phyloP scores from a whole-genome alignment of 176 grass and related monocot genomes.

The Juncus effusus region DNA sequence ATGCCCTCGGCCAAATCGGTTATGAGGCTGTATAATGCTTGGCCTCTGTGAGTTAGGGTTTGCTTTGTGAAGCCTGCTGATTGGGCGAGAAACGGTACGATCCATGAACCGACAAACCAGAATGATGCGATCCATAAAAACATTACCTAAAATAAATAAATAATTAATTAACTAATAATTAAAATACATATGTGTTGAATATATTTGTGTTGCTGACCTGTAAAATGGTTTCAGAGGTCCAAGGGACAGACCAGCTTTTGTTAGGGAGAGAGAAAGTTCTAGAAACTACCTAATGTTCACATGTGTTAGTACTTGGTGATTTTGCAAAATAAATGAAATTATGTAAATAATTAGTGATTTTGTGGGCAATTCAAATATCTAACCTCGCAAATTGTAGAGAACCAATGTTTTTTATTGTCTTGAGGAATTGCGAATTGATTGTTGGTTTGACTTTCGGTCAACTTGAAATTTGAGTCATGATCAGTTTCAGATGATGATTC shows the following conservation, averaged over 20 bases:
- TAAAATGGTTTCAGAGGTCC: conserved; percentile 73
- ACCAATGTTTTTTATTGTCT: conserved; percentile 33
- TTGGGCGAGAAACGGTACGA: conserved; percentile 92
- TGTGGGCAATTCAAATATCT: not conserved
- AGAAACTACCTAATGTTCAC: conserved; percentile 26
- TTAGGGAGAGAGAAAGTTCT: conserved; percentile 39
- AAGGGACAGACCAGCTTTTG: conserved; percentile 57
- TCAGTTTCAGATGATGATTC: conserved; percentile 29
- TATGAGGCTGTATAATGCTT: conserved; percentile 88
- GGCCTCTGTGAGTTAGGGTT: conserved; percentile 79
- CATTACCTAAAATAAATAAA: conserved; percentile 65
- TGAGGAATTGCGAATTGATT: conserved; percentile 1
- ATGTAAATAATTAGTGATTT: conserved; percentile 1
- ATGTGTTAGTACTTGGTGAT: not conserved
- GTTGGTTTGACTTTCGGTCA: conserved; percentile 15
- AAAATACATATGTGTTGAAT: not conserved
- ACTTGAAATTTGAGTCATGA: conserved; percentile 22
- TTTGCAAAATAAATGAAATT: conserved; percentile 1
- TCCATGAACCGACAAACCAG: conserved; percentile 98
- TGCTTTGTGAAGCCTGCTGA: conserved; percentile 85
- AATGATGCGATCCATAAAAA: conserved; percentile 90
- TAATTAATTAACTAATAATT: conserved; percentile 1
- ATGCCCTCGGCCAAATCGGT: conserved; percentile 83
- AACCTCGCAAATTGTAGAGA: conserved; percentile 36
- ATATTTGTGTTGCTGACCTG: conserved; percentile 40